These are phyloP conservation scores for Naganishia vaughanmartiniae DNA, from an alignment of 768 basidiomycete species.

Conservation along the genomic window DNA sequence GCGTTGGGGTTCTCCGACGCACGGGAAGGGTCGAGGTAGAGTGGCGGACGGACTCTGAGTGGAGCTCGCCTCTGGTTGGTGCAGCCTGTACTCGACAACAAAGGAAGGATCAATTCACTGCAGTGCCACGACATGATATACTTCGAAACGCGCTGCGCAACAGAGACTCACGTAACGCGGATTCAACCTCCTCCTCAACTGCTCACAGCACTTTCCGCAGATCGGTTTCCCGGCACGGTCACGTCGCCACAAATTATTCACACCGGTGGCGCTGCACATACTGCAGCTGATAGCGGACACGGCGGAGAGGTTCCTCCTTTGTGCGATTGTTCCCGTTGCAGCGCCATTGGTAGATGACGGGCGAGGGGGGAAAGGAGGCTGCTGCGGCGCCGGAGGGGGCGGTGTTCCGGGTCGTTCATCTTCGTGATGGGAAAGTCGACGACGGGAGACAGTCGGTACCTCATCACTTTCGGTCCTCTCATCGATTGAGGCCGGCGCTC, in stretches of 20 bases:
- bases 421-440: background rate
- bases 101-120: background rate
- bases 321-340: background rate
- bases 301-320: constrained; percentile 7
- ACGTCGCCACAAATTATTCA: constrained; percentile 27
- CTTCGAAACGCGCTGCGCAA: too few species aligned
- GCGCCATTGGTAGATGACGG: background rate
- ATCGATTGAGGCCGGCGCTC: background rate
- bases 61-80: background rate
- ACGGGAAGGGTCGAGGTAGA: too few species aligned
- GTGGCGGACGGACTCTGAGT: background rate
- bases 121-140: too few species aligned
- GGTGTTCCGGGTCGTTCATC: background rate
- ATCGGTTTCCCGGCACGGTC: constrained; percentile 30
- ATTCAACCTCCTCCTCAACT: constrained; percentile 30
- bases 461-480: background rate
- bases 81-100: background rate
- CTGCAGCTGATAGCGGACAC: constrained; percentile 27
- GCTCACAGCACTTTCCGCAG: constrained; percentile 31
- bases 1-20: too few species aligned
- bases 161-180: constrained; percentile 28
- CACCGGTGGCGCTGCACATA: constrained; percentile 32
- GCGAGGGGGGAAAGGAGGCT: background rate
- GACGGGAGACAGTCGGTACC: background rate
- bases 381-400: background rate